A percentile compares a stretch with the other conserved stretches of the same genome.
Conservation (phyloP, 768 basidiomycete species). For the Strobilomyces confusus region DNA sequence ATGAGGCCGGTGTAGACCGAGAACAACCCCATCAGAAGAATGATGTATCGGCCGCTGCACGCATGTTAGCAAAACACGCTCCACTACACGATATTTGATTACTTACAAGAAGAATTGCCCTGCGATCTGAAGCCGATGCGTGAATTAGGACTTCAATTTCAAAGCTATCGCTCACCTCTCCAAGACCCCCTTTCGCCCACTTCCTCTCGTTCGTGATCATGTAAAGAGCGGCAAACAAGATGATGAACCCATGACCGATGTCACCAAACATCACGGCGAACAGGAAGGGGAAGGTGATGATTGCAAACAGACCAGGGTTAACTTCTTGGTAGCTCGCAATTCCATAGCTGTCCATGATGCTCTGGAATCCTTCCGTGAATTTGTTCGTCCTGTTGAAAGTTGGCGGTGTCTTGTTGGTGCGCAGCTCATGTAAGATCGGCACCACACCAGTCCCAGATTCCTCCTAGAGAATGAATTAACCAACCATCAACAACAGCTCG, state of each 20-base stretch:
- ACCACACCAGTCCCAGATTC: conserved; percentile 90
- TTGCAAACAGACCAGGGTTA: conserved; percentile 92
- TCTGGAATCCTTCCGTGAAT: conserved; percentile 95
- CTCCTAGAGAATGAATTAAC: conserved; percentile 43
- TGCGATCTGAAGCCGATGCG: conserved; percentile 50
- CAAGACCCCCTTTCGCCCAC: conserved; percentile 67
- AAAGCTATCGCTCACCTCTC: conserved; percentile 50
- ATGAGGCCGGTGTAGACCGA: conserved; percentile 95
- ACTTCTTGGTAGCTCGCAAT: conserved; percentile 93
- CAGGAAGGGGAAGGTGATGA: conserved; percentile 94
- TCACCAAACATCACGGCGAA: conserved; percentile 99
- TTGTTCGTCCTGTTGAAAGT: conserved; percentile 94
- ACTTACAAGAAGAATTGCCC: conserved; percentile 92
- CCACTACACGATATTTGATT: not conserved
- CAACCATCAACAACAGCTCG: not conserved
- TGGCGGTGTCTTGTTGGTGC: conserved; percentile 87
- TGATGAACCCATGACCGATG: conserved; percentile 91
- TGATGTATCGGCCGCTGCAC: conserved; percentile 92
- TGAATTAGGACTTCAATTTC: conserved; percentile 8
- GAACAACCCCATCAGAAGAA: conserved; percentile 96
- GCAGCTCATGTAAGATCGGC: conserved; percentile 87
- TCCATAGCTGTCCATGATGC: conserved; percentile 98
- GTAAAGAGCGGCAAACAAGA: conserved; percentile 66
- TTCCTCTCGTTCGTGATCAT: conserved; percentile 89
- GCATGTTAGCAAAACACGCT: conserved; percentile 16